These are phyloP conservation scores for Acmispon strigosus DNA, from an alignment of 306 rosid genomes.

Conservation along the genomic window DNA sequence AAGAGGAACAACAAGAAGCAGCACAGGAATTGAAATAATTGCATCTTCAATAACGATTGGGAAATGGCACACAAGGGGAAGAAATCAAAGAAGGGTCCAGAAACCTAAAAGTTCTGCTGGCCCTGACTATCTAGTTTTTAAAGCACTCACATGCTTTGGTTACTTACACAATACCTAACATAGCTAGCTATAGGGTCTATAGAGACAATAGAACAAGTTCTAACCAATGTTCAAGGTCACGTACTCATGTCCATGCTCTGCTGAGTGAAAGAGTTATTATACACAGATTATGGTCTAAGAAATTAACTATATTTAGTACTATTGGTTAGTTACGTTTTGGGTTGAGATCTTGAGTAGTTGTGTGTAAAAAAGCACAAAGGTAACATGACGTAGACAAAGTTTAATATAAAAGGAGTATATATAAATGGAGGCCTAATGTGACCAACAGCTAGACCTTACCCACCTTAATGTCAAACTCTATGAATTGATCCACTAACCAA, in stretches of 20 bases:
- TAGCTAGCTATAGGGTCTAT: background rate
- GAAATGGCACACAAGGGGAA: background rate
- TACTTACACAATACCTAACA: background rate
- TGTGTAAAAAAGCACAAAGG: too few species aligned
- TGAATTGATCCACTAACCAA: constrained; percentile 23
- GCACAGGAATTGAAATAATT: background rate
- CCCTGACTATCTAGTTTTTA: constrained; percentile 13
- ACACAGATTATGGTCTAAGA: background rate
- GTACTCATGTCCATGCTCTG: too few species aligned
- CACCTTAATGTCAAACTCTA: constrained; percentile 2
- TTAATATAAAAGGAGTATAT: too few species aligned
- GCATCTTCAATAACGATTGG: background rate
- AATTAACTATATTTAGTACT: background rate
- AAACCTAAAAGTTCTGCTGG: constrained; percentile 25
- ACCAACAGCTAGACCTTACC: background rate
- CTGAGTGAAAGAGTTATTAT: too few species aligned
- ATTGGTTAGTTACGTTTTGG: too few species aligned
- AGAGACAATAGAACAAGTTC: background rate
- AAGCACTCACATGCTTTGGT: constrained; percentile 31
- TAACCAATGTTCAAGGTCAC: background rate
- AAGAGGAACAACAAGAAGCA: too few species aligned
- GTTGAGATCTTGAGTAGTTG: too few species aligned
- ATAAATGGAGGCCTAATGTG: background rate
- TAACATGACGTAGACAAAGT: too few species aligned
- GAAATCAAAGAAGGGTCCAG: constrained; percentile 24